A percentile compares a stretch with the other conserved stretches of the same genome.
phyloP scores from a whole-genome alignment of 306 rosid genomes.

The Trifolium subterraneum region DNA sequence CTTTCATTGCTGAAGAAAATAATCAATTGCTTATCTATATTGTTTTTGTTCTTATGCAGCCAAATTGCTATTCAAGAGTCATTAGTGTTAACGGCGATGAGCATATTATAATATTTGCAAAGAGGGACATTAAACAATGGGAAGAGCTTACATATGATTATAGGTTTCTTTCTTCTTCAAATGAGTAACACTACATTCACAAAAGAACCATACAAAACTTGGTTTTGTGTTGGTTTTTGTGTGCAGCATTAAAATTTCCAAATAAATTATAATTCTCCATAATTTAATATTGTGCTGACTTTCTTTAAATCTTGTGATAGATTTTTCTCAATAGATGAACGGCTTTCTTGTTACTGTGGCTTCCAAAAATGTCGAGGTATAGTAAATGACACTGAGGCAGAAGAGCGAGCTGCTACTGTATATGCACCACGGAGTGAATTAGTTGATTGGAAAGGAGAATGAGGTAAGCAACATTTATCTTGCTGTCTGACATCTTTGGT shows the following conservation, averaged over 20 bases:
- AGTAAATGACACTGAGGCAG: slow-evolving; percentile 90
- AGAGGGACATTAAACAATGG: slow-evolving; percentile 96
- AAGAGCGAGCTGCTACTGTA: slow-evolving; percentile 83
- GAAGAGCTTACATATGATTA: slow-evolving; percentile 99
- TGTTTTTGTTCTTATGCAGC: slow-evolving; percentile 67
- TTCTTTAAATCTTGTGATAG: slow-evolving; percentile 53
- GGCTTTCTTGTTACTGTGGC: slow-evolving; percentile 94
- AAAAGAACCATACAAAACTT: slow-evolving; percentile 32
- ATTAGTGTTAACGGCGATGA: slow-evolving; percentile 87
- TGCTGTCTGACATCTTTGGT: slow-evolving; percentile 26
- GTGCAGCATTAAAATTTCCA: slow-evolving; percentile 25
- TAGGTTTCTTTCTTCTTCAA: slow-evolving; percentile 60
- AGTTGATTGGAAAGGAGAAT: slow-evolving; percentile 92
- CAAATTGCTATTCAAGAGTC: slow-evolving; percentile 98
- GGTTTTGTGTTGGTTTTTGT: slow-evolving; percentile 39
- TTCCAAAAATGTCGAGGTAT: slow-evolving; percentile 90
- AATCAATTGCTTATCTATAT: slow-evolving; percentile 36
- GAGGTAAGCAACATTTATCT: slow-evolving; percentile 50
- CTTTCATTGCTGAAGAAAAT: slow-evolving; percentile 21
- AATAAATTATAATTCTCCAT: slow-evolving; percentile 30
- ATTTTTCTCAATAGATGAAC: slow-evolving; percentile 94
- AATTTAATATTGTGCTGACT: slow-evolving; percentile 45
- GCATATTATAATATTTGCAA: slow-evolving; percentile 95
- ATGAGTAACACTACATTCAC: slow-evolving; percentile 6
- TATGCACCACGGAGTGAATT: slow-evolving; percentile 73